A percentile compares a stretch with the other conserved stretches of the same genome.
phyloP scores from a whole-genome alignment of 495 filamentous ascomycete species.

The Pyronema omphalodes region DNA sequence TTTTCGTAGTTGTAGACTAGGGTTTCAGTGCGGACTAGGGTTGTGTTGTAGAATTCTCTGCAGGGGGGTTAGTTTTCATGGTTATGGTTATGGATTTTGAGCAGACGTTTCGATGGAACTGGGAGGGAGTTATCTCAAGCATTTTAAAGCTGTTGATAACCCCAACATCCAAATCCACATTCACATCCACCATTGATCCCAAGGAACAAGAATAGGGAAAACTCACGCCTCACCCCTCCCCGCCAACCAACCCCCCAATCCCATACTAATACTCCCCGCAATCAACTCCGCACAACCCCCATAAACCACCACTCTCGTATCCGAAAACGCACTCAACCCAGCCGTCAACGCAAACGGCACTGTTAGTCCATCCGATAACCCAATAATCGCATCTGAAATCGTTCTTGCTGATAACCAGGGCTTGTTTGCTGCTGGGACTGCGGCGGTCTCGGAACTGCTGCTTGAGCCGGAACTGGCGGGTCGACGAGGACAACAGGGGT shows the following conservation, averaged over 20 bases:
- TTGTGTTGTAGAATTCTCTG: slow-evolving; percentile 33
- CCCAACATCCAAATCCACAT: too few relatives aligned
- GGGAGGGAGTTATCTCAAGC: too few relatives aligned
- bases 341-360: slow-evolving; percentile 49
- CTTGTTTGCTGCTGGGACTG: not conserved
- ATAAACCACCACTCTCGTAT: slow-evolving; percentile 46
- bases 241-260: slow-evolving; percentile 50
- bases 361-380: slow-evolving; percentile 45
- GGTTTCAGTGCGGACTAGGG: slow-evolving; percentile 29
- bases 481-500: not conserved
- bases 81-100: too few relatives aligned
- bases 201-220: slow-evolving; percentile 12
- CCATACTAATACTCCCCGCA: slow-evolving; percentile 52
- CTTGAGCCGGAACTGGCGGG: not conserved
- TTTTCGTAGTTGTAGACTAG: slow-evolving; percentile 28
- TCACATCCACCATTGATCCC: too few relatives aligned
- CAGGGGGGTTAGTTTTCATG: not conserved
- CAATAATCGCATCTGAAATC: slow-evolving; percentile 33
- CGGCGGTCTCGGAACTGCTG: not conserved
- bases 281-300: slow-evolving; percentile 51
- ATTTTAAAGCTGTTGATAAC: too few relatives aligned
- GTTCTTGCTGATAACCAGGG: slow-evolving; percentile 9
- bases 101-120: too few relatives aligned
- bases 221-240: slow-evolving; percentile 47
- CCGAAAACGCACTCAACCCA: slow-evolving; percentile 31